A percentile compares a stretch with the other conserved stretches of the same genome.
These are phyloP conservation scores for Leishmania amazonensis DNA, from an alignment of 208 protist species.

Conservation along the genomic window DNA sequence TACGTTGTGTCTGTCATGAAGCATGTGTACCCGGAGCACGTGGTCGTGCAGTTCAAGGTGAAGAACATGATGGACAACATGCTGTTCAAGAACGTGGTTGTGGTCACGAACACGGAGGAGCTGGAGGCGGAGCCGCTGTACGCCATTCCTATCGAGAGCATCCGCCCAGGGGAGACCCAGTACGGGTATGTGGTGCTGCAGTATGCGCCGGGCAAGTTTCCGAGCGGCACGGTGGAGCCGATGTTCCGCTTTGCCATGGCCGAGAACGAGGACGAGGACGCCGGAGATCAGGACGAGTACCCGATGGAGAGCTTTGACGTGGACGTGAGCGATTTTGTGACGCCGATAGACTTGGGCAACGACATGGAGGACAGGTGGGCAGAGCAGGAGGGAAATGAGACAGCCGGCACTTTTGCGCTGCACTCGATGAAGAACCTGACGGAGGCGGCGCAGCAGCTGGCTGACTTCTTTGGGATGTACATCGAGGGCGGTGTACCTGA, in stretches of 20 bases:
- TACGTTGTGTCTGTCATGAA: conserved; percentile 97
- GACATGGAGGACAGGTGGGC: conserved; percentile 47
- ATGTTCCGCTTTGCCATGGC: conserved; percentile 76
- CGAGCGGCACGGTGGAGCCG: conserved; percentile 65
- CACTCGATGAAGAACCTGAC: conserved; percentile 88
- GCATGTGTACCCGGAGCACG: conserved; percentile 90
- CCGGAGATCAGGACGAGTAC: conserved; percentile 76
- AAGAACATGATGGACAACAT: conserved; percentile 95
- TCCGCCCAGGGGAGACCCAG: conserved; percentile 58
- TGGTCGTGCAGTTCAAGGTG: conserved; percentile 96
- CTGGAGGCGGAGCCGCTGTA: conserved; percentile 85
- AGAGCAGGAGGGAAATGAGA: conserved; percentile 58
- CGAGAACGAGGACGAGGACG: conserved; percentile 39
- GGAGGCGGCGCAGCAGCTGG: conserved; percentile 76
- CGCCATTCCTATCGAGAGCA: conserved; percentile 65
- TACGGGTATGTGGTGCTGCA: conserved; percentile 79
- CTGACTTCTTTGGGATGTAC: conserved; percentile 88
- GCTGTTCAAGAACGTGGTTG: conserved; percentile 84
- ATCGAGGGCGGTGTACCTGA: conserved; percentile 73
- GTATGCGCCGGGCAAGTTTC: conserved; percentile 68
- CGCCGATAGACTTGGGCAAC: conserved; percentile 53
- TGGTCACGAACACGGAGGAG: conserved; percentile 80
- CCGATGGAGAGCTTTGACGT: conserved; percentile 85
- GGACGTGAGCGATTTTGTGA: conserved; percentile 84
- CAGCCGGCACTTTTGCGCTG: conserved; percentile 82